Base-by-base conservation (phyloP, 106 monocot species). In the Amphibolis antarctica region DNA sequence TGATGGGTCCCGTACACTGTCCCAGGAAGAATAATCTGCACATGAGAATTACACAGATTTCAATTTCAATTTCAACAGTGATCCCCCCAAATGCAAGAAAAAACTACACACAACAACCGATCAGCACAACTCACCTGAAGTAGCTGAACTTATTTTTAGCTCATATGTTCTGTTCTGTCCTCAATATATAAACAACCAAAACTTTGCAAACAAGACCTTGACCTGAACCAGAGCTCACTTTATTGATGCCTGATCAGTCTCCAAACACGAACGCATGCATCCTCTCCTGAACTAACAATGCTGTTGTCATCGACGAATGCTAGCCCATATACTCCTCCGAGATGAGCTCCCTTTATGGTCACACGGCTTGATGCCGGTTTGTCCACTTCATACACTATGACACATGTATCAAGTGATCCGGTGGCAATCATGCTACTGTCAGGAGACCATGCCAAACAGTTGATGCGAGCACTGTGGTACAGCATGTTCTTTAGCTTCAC, bases 361-460 rank as follows among this genome's bases (percentile, higher is more conserved):
- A 73, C 69, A 10, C 98, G 78, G 44, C 29, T 78, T 28, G 90
- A 85, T 22, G 82, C 82, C 18, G 84, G 86, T 76, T 83, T 91
- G 45, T 79, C 82, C 21, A 91, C 52, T 23, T 91, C 87, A 27
- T 98, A 98, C 0, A 91, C 68, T 42, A 98, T 91, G 54, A 91
- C 85, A 24, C 75, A 78, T 1, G 98, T 91, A 45, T 98, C 98
- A 25, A 98, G 74, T 6, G 98, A 91, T 22, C 98, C 91, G 28
- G 98, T 98, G 0, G 91, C 98, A 55, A 98, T 75, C 85, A 77
- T 70, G 25, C 67, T 78, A 46, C 67, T 77, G 47, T 91, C 82
- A 28, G 91, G 91, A 63, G 91, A 98, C 98, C 98, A 98, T 22
- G 98, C 85, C 50, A 98, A 56, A 67, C 91, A 98, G 76, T 98